These are phyloP conservation scores for Galerina marginata DNA, from an alignment of 768 basidiomycete genomes.

Conservation along the genomic window DNA sequence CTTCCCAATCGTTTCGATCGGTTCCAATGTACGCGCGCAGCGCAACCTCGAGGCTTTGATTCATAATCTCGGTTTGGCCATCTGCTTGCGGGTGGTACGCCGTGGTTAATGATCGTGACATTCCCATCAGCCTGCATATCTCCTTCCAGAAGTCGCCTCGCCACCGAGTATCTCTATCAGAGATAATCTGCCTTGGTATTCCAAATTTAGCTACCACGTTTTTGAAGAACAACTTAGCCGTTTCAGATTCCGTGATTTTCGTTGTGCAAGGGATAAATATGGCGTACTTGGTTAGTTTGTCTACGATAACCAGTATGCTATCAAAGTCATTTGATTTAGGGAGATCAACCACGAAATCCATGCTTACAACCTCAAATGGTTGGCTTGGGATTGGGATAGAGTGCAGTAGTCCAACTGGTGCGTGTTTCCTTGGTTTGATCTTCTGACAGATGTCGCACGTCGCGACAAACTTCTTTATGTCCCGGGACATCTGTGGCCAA, in stretches of 20 bases:
- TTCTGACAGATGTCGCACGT: constrained; percentile 37
- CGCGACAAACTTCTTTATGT: no score
- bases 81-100: constrained; percentile 39
- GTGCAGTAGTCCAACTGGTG: constrained; percentile 36
- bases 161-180: constrained; percentile 34
- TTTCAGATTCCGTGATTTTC: constrained; percentile 28
- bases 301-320: constrained; percentile 39
- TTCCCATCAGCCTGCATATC: constrained; percentile 29
- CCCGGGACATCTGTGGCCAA: no score
- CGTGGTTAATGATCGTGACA: constrained; percentile 29
- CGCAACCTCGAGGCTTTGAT: constrained; percentile 36
- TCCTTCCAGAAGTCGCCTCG: constrained; percentile 31
- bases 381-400: constrained; percentile 36
- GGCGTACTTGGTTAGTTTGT: constrained; percentile 42
- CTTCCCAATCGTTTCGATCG: constrained; percentile 28
- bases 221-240: constrained; percentile 34
- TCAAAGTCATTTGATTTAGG: constrained; percentile 34
- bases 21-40: constrained; percentile 34
- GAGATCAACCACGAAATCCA: constrained; percentile 25
- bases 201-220: constrained; percentile 32
- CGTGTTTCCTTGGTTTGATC: constrained; percentile 27
- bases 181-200: constrained; percentile 32
- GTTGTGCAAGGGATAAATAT: constrained; percentile 43
- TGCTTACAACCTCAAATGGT: constrained; percentile 34
- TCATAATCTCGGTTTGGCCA: constrained; percentile 41